Base-by-base conservation (phyloP, 2,329 filamentous ascomycete species). In the Ciborinia camelliae region DNA sequence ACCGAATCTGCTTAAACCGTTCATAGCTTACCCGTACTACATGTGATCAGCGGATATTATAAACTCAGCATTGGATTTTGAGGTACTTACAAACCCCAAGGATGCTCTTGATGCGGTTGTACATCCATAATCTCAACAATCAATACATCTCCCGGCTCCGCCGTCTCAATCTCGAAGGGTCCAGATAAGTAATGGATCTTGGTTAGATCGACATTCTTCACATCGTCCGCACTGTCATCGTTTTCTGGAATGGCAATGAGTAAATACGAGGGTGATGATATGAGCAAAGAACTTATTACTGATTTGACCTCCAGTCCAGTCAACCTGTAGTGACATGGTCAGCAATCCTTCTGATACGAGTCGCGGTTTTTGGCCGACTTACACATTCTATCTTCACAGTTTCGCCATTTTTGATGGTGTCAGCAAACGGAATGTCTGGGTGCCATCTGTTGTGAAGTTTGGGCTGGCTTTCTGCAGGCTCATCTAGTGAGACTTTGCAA, bases 51-150 rank as follows among this genome's bases (percentile, higher is more conserved):
- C 30, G 26, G 47, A 26, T 4, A 15, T 23, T 35, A n/a, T 20
- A 26, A 14, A 47, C 32, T 47, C 23, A 15, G 10, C 7, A 35
- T 47, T 26, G 26, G 10, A n/a, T 14, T 45, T 47, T 14, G 28
- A 39, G 32, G 95, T 78, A 10, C 92, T 92, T 0, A 90, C 94
- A 76, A 96, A 96, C 93, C 93, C 93, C 93, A 97, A 0, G 92
- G 92, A 65, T 89, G 86, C 37, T 95, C 86, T 68, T 94, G 82
- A 69, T 96, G 87, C 0, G 93, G 93, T 78, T 97, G 92, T 0
- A 97, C 91, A 73, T 97, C 93, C 76, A 94, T 92, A 69, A 97
- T 97, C 75, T 97, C 92, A 9, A 97, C 90, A 0, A 96, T 79
- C 37, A 75, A 50, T 23, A 96, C 81, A 74, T 97, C 93, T 0